Evolutionary conservation across 2,329 filamentous ascomycete genomes (phyloP).

Genomic region (Aspergillus pseudonomiae): DNA sequence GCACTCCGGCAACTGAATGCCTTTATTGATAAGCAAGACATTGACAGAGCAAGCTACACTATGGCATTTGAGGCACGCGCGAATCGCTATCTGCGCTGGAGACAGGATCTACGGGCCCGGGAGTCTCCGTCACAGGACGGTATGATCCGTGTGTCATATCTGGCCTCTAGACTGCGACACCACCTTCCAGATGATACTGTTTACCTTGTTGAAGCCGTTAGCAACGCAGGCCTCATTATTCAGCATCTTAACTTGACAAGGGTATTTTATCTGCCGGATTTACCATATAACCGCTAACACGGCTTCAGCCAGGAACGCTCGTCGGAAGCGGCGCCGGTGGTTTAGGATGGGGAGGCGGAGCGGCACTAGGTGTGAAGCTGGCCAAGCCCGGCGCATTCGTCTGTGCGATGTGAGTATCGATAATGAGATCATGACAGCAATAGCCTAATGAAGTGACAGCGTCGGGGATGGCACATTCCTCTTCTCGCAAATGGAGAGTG

Average conservation of each 20-base stretch:
- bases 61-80: background rate
- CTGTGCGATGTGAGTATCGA: background rate
- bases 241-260: background rate
- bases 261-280: constrained; percentile 3
- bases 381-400: constrained; percentile 43
- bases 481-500: background rate
- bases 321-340: constrained; percentile 72
- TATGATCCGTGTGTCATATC: background rate
- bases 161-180: background rate
- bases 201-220: constrained; percentile 5
- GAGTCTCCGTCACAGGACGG: background rate
- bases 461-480: background rate
- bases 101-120: background rate
- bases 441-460: background rate
- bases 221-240: constrained; percentile 2
- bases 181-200: background rate
- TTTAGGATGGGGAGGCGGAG: constrained; percentile 79
- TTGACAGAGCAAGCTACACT: background rate
- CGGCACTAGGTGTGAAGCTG: constrained; percentile 72
- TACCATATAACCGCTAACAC: background rate
- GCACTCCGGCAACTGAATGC: background rate
- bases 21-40: background rate
- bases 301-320: constrained; percentile 37
- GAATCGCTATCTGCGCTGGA: background rate
- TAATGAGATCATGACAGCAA: background rate